Base-by-base conservation (phyloP, 352 stramenopile species). In the Phytophthora pistaciae region DNA sequence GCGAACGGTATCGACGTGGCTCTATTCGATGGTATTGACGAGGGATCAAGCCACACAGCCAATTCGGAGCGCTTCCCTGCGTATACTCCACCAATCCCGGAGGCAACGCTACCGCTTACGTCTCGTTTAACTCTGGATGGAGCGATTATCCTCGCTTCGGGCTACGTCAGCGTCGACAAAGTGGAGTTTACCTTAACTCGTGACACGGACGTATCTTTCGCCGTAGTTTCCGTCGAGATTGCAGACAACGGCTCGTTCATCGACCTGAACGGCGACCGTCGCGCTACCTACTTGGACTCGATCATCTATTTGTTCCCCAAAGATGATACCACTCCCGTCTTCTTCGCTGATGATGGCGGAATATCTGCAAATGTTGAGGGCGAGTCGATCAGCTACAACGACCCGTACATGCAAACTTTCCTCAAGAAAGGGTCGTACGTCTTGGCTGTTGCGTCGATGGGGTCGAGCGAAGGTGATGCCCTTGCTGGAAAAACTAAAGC, bases 191-290 rank as follows among this genome's bases (percentile, higher is more conserved):
- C 59, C 6, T 49, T 93, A 18, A 46, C 1, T 1, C 62, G 46
- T 2, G 75, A 88, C 53, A 79, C 70, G 0, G 67, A 84, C 7
- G 68, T 91, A 10, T 61, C 68, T 0, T 74, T 91, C 21, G 82
- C 87, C 40, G 72, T 92, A 31, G 27, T 89, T 20, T 90, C 86
- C 14, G 73, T 75, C 21, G 84, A 91, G 55, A 76, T 91, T n/a
- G 81, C 80, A 49, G 83, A 92, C 50, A 69, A 72, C 27, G 72
- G 84, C 55, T 69, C 64, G 6, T 93, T 73, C 60, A 16, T 64
- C 1, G 86, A 93, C 54, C 38, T 91, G n/a, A 93, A 93, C 70
- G 58, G 66, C 16, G 85, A 93, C 64, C 91, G 85, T 61, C 66
- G 72, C 5, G 77, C 80, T 10, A 75, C 64, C 4, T 93, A 91